Evolutionary conservation across 2,329 filamentous ascomycete genomes (phyloP).

Genomic region (Chrysosphaeria jannelii): DNA sequence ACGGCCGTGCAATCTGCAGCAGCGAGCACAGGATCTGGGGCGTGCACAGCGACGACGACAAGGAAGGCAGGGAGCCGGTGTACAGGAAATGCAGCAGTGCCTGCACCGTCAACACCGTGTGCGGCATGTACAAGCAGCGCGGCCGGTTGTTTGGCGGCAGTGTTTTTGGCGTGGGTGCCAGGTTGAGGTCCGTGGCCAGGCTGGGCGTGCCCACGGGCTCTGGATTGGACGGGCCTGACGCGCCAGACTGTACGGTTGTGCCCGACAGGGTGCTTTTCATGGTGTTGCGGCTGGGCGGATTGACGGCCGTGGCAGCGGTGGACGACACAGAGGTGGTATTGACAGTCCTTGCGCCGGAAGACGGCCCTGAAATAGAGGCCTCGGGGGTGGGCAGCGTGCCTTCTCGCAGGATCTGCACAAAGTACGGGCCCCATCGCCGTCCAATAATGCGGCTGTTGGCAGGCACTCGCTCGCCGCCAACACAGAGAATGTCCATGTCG

Average conservation of each 20-base stretch:
- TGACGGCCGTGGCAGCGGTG: no score
- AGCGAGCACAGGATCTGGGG: constrained; percentile 90
- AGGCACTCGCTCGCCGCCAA: constrained; percentile 71
- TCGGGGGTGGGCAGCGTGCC: constrained; percentile 22
- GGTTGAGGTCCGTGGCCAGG: constrained; percentile 18
- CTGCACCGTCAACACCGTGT: constrained; percentile 69
- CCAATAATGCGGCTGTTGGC: constrained; percentile 77
- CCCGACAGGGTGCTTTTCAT: constrained; percentile 18
- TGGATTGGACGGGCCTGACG: constrained; percentile 4
- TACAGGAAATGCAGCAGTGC: constrained; percentile 82
- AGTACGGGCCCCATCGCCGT: constrained; percentile 81
- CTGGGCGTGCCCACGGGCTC: constrained; percentile 11
- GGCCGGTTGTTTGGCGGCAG: constrained; percentile 37
- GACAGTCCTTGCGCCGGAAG: constrained; percentile 25
- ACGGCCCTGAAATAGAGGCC: no score
- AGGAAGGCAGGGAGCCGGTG: constrained; percentile 58
- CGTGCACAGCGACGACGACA: constrained; percentile 52
- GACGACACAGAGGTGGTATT: constrained; percentile 69
- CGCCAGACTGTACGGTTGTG: constrained; percentile 14
- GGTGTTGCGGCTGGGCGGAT: constrained; percentile 24
- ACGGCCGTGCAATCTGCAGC: constrained; percentile 74
- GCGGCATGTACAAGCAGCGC: constrained; percentile 70
- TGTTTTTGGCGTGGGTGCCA: constrained; percentile 23
- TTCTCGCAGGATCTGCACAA: constrained; percentile 70
- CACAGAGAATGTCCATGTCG: constrained; percentile 89